Percentiles rank a stretch among this genome's conserved stretches.
Conservation (phyloP, 2,329 filamentous ascomycete genomes). For the Fusarium duplospermum region DNA sequence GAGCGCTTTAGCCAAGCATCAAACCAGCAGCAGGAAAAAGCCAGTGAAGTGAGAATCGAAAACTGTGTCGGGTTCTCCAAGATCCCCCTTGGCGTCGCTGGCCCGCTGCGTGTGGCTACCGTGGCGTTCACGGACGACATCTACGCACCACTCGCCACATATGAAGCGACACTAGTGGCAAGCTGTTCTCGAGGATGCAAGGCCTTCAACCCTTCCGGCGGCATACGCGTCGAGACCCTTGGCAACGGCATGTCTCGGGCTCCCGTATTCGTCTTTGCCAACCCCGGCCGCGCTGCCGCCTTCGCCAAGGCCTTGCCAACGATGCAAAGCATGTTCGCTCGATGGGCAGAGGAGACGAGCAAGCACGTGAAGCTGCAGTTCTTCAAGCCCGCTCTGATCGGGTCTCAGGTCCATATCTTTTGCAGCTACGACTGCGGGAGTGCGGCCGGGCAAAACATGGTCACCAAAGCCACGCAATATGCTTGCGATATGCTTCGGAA, state of each 20-base stretch:
- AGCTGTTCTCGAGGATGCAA: conserved; percentile 20
- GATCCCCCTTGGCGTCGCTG: neutral
- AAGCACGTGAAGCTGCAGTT: neutral
- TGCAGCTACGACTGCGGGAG: conserved; percentile 12
- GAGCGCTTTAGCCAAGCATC: neutral
- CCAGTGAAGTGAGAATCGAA: neutral
- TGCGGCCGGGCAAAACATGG: conserved; percentile 20
- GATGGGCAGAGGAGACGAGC: conserved; percentile 8
- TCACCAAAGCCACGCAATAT: conserved; percentile 16
- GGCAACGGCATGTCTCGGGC: conserved; percentile 7
- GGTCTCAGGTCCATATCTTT: conserved; percentile 14
- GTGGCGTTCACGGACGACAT: neutral
- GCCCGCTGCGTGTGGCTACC: neutral
- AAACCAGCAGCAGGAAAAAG: neutral
- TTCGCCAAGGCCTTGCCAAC: neutral
- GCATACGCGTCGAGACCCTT: conserved; percentile 6
- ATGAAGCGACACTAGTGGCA: conserved; percentile 14
- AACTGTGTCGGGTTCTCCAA: neutral
- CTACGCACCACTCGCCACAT: conserved; percentile 10
- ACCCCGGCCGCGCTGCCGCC: neutral
- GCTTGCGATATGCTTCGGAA: conserved; percentile 10
- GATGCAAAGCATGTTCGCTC: neutral
- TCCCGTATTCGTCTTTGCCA: conserved; percentile 11
- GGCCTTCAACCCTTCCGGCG: conserved; percentile 8
- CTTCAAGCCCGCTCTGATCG: neutral